Conservation (phyloP, 2,329 filamentous ascomycete genomes). For the Fusarium decemcellulare region DNA sequence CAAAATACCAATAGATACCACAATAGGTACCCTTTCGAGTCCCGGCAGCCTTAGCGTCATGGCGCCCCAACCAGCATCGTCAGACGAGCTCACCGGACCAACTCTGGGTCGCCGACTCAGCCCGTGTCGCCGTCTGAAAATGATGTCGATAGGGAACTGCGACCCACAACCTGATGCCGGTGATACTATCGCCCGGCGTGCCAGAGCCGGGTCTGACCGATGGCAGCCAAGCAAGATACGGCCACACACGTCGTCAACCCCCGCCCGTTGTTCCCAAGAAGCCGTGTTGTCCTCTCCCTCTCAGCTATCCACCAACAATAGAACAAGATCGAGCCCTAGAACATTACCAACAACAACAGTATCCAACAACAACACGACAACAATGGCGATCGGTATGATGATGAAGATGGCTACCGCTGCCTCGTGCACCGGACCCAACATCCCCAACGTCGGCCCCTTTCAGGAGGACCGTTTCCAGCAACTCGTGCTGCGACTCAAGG, state of each 20-base stretch:
- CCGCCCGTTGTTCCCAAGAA: conserved; percentile 43
- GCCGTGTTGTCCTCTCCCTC: conserved; percentile 44
- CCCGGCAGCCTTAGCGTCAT: conserved; percentile 42
- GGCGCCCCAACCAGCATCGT: conserved; percentile 46
- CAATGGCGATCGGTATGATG: conserved; percentile 55
- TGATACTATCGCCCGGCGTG: conserved; percentile 48
- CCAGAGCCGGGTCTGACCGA: conserved; percentile 45
- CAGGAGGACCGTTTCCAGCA: conserved; percentile 71
- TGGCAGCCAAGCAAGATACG: conserved; percentile 39
- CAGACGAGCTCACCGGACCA: conserved; percentile 45
- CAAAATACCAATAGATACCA: conserved; percentile 18
- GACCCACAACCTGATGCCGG: conserved; percentile 48
- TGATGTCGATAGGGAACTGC: conserved; percentile 35
- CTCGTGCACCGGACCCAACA: conserved; percentile 32
- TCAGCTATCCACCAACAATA: conserved; percentile 24
- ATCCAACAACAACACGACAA: conserved; percentile 32
- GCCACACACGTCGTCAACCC: conserved; percentile 42
- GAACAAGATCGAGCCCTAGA: conserved; percentile 19
- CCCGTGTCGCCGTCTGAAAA: conserved; percentile 30
- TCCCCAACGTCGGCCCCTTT: conserved; percentile 41
- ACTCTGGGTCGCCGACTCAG: conserved; percentile 39
- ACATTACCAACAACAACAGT: conserved; percentile 34
- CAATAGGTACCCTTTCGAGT: conserved; percentile 11
- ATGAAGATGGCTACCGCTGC: conserved; percentile 46
- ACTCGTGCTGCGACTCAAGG: conserved; percentile 81